Evolutionary conservation across 2,329 filamentous ascomycete genomes (phyloP).

Genomic region (Colletotrichum eremochloae): DNA sequence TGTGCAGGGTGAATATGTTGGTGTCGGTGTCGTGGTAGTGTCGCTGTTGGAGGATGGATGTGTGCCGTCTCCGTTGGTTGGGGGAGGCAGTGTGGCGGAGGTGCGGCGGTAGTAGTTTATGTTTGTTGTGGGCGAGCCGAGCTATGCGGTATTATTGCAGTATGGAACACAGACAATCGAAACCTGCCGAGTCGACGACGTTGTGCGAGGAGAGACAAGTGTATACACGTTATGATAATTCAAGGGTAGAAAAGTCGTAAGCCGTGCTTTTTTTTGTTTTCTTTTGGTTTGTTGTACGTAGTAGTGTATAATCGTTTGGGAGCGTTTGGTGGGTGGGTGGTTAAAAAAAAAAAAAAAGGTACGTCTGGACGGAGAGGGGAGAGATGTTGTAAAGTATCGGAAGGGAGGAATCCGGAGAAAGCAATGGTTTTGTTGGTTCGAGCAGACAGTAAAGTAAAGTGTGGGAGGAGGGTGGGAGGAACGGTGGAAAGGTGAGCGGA

Average conservation of each 20-base stretch:
- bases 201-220: constrained; percentile 25
- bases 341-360: constrained; percentile 8
- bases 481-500: constrained; percentile 28
- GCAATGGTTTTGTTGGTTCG: constrained; percentile 44
- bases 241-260: constrained; percentile 2
- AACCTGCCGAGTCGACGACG: constrained; percentile 40
- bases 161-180: constrained; percentile 41
- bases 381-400: constrained; percentile 40
- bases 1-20: constrained; percentile 9
- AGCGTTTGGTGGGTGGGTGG: constrained; percentile 19
- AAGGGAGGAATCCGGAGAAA: constrained; percentile 37
- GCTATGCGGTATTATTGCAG: constrained; percentile 41
- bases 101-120: constrained; percentile 18
- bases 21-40: constrained; percentile 18
- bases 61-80: constrained; percentile 32
- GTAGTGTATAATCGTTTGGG: background rate
- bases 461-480: constrained; percentile 31
- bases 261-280: constrained; percentile 16
- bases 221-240: constrained; percentile 16
- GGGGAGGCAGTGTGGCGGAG: constrained; percentile 35
- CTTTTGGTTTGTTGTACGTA: constrained; percentile 5
- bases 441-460: constrained; percentile 20
- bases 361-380: constrained; percentile 36
- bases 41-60: constrained; percentile 19
- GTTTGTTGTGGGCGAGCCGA: constrained; percentile 37